Evolutionary conservation across 345 rosid genomes (phyloP), one percentile per base, ranked within the genome.

Genomic region (Corchorus capsularis): DNA sequence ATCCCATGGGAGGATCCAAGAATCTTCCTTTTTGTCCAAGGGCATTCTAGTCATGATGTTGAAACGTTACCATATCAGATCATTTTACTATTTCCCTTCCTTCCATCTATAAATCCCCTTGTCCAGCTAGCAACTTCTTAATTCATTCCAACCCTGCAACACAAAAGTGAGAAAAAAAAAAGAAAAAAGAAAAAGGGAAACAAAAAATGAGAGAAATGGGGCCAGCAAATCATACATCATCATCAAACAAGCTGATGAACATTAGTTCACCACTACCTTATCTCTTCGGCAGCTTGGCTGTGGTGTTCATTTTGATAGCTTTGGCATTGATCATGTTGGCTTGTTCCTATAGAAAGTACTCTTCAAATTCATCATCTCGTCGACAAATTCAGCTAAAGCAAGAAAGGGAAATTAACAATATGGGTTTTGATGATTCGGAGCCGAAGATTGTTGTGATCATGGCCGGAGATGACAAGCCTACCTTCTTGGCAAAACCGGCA

Each of bases 381-480:
- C 72, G 32, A 11, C 13, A n/a, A n/a, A n/a, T 39, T 46, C 54
- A 11, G 8, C 69, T 70, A 37, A 78, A 56, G 43, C 78, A 59
- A 2, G 50, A 68, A 7, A 35, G 60, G 57, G 14, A 47, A 7
- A 13, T n/a, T n/a, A n/a, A n/a, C n/a, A n/a, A n/a, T n/a, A n/a
- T n/a, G n/a, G n/a, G n/a, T n/a, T n/a, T n/a, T n/a, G n/a, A n/a
- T 34, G 87, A 79, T 19, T 73, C 65, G 16, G 82, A 74, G 71
- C 87, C 89, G 14, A 87, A 81, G 78, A 54, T 86, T 47, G 87
- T 79, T 0, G 91, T 89, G 27, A 82, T 89, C 78, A 81, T 90
- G 92, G 87, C 91, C 12, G 91, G 92, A 67, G 85, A 89, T 0
- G 77, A 85, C 27, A 81, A 79, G 62, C 94, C 92, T 13, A 79